Evolutionary conservation across 2,329 filamentous ascomycete species (phyloP), one percentile per base, ranked within the genome.

Genomic region (Monosporascus sp.): DNA sequence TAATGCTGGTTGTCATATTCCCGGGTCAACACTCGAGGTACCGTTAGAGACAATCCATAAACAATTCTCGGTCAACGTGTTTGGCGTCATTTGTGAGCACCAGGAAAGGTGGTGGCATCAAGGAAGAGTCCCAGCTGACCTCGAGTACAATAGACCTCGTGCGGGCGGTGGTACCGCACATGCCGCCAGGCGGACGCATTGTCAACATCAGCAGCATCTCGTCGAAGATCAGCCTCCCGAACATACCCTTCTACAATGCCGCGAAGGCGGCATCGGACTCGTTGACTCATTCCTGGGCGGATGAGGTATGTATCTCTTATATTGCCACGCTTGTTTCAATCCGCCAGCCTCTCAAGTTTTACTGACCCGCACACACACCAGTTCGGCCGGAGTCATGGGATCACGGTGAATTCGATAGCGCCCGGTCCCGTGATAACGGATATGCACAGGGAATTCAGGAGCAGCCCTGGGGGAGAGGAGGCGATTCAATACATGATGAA

Each of bases 141-240:
- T 18, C 24, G 22, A 17, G 9, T 6, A 26, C 7, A n/a, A 17
- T 15, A 46, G 43, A 63, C 57, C 57, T 66, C 43, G 53, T 61
- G 31, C 65, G 65, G 46, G 63, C 63, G 37, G 58, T 57, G 7
- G 54, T 65, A 24, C 49, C 50, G 24, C 59, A 64, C 9, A 71
- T 71, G 66, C 66, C 68, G 3, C 55, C 50, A 11, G 69, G 68
- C 18, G 65, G 70, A 26, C 67, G 70, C 6, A 68, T 72, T 49
- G 62, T 71, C 55, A 72, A 71, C 52, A 60, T 69, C 26, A 63
- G 66, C 38, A 63, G 60, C 11, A 62, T 67, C 47, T 57, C 61
- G 11, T 66, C 68, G 11, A 70, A 67, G 46, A 28, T 47, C 15
- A 37, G 53, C 40, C 24, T 22, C 3, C 14, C 41, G 3, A 45